Evolutionary conservation across 2,329 filamentous ascomycete genomes (phyloP), one percentile per base, ranked within the genome.

Genomic region (Coleophoma eucalyptorum): DNA sequence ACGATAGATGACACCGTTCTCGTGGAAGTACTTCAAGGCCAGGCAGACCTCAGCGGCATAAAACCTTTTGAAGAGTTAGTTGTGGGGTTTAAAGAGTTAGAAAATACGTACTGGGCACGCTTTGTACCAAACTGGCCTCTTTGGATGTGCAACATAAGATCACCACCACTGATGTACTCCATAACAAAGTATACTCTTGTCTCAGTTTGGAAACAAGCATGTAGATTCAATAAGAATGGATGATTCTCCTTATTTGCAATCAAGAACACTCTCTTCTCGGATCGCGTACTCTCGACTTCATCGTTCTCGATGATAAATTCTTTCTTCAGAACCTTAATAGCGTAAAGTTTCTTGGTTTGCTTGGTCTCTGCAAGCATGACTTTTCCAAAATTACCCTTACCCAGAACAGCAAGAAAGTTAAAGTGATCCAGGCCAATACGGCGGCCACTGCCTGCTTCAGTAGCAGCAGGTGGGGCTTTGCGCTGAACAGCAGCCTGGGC

Each of bases 281-380:
- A 99, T 57, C 93, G 84, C 40, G 91, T 97, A 70, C 93, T 97
- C 71, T 99, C 94, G 7, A 99, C 94, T 74, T 99, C 94, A 66
- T 99, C 94, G 58, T 99, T 96, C 68, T 99, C 95, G 55, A 99
- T 99, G 66, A 99, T 99, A 69, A 99, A 99, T 69, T 99, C 94
- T 75, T 99, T 99, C 81, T 99, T 99, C 61, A 99, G 75, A 35
- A 99, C 94, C 73, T 99, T 99, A 71, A 99, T 99, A 51, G 94
- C 94, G 68, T 97, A 99, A 7, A 99, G 78, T 69, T 93, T 89
- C 70, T 92, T 90, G 10, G 89, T 85, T 50, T 84, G 85, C 77
- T 99, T 99, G 1, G 94, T 96, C 73, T 99, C 95, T 2, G 94
- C 94, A 69, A 99, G 77, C 94, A 99, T 99, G 72, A 99, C 94